Evolutionary conservation across 139 green algal genomes (phyloP), one percentile per base, ranked within the genome.

Genomic region (Edaphochlamys debaryana): DNA sequence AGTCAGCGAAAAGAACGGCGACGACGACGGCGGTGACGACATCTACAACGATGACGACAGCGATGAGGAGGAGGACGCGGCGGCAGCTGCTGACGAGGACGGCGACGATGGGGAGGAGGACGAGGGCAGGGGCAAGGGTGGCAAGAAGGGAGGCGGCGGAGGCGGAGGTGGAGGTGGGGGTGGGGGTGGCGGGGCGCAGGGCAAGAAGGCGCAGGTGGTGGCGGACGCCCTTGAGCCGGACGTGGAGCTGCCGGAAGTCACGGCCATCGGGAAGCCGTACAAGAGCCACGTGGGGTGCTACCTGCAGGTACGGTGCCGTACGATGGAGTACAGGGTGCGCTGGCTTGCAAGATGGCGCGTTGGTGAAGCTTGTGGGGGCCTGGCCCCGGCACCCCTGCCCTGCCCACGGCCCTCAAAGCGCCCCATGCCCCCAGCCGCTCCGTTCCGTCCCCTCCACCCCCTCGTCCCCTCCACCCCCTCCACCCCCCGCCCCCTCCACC

Each of bases 241-340:
- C 66, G 25, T 22, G 4, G 76, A 82, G 42, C 3, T 74, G 9
- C 76, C 76, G 6, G 42, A 73, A 62, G 23, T 67, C 6, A 73
- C n/a, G 0, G 63, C 76, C 0, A 9, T 66, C 4, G 66, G 66
- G 32, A 52, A 22, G 8, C 42, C 5, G 23, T 52, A 62, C 45
- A 82, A 82, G 63, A 67, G 42, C 20, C 48, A 32, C 13, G 76
- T 82, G 42, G 60, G 60, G 22, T 82, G 76, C 63, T 82, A 82
- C 60, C 76, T 82, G 60, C 76, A 67, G 60, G 60, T 67, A n/a
- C 8, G 30, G 19, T 63, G 54, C n/a, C n/a, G n/a, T n/a, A n/a
- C n/a, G n/a, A n/a, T n/a, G n/a, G n/a, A n/a, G n/a, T n/a, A n/a
- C n/a, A n/a, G n/a, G n/a, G n/a, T n/a, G n/a, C n/a, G n/a, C n/a